These are phyloP conservation scores for Incumbomyces delicatus DNA, from an alignment of 2,329 filamentous ascomycete genomes.

Conservation along the genomic window DNA sequence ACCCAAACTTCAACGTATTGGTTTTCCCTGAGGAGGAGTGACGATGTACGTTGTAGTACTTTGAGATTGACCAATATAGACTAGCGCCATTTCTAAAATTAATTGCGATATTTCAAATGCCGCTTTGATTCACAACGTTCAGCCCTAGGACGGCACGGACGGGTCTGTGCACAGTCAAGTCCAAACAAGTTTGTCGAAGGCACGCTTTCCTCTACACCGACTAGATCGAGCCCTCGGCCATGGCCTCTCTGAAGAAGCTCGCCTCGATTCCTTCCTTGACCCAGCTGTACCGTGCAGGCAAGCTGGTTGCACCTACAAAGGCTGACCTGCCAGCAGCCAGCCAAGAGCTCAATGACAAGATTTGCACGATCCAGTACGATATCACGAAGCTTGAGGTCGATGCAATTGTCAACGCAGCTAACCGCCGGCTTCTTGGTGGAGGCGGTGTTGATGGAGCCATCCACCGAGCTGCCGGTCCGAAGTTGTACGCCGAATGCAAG, in stretches of 20 bases:
- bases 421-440: slow-evolving; percentile 65
- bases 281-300: slow-evolving; percentile 54
- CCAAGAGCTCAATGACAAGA: slow-evolving; percentile 55
- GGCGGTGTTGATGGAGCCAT: slow-evolving; percentile 89
- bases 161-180: too few relatives aligned
- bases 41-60: too few relatives aligned
- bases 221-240: neutral
- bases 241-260: slow-evolving; percentile 2
- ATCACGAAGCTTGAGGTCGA: slow-evolving; percentile 72
- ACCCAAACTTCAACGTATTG: too few relatives aligned
- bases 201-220: too few relatives aligned
- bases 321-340: slow-evolving; percentile 30
- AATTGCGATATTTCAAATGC: too few relatives aligned
- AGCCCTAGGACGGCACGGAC: too few relatives aligned
- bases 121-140: too few relatives aligned
- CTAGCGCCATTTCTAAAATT: too few relatives aligned
- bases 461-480: slow-evolving; percentile 66
- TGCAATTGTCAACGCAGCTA: slow-evolving; percentile 90
- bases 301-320: slow-evolving; percentile 29
- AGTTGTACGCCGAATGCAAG: slow-evolving; percentile 61
- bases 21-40: too few relatives aligned
- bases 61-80: too few relatives aligned
- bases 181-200: too few relatives aligned
- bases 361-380: slow-evolving; percentile 63
- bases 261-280: slow-evolving; percentile 32